Conservation (phyloP, 2,329 filamentous ascomycete species). For the Byssothecium circinans region DNA sequence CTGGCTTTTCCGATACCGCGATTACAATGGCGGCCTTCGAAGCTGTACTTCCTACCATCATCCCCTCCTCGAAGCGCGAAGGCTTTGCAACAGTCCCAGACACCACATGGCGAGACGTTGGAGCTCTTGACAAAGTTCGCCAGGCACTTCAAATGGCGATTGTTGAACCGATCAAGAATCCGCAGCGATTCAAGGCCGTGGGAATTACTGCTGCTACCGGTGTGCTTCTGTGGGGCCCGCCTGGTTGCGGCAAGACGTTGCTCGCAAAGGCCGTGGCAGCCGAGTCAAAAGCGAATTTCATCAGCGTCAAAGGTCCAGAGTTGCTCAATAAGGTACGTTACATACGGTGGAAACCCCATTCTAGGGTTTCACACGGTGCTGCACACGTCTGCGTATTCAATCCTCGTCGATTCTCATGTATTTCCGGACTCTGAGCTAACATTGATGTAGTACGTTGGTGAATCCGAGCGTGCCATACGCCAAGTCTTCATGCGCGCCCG, state of each 20-base stretch:
- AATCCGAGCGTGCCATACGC: constrained; percentile 89
- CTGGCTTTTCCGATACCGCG: constrained; percentile 57
- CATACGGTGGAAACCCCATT: background rate
- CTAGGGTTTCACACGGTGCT: background rate
- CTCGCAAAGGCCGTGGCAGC: constrained; percentile 96
- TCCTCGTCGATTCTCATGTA: too few species aligned
- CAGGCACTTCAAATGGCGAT: constrained; percentile 82
- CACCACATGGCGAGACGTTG: constrained; percentile 91
- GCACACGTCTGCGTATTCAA: too few species aligned
- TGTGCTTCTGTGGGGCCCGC: constrained; percentile 93
- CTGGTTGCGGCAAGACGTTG: constrained; percentile 94
- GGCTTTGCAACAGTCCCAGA: constrained; percentile 93
- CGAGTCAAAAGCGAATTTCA: constrained; percentile 95
- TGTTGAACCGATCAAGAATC: constrained; percentile 83
- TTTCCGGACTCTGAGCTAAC: constrained; percentile 6
- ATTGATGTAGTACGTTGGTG: constrained; percentile 73
- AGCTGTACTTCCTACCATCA: constrained; percentile 71
- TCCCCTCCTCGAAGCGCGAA: constrained; percentile 83
- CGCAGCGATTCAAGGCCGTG: constrained; percentile 72
- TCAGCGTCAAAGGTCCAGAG: constrained; percentile 95
- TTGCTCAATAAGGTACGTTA: constrained; percentile 75
- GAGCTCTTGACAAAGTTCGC: constrained; percentile 77
- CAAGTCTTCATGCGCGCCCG: constrained; percentile 89
- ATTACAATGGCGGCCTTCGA: constrained; percentile 72
- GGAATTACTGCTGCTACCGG: constrained; percentile 82